These are phyloP conservation scores for Rutstroemia sydowiana DNA, from an alignment of 2,329 filamentous ascomycete species.

Conservation along the genomic window DNA sequence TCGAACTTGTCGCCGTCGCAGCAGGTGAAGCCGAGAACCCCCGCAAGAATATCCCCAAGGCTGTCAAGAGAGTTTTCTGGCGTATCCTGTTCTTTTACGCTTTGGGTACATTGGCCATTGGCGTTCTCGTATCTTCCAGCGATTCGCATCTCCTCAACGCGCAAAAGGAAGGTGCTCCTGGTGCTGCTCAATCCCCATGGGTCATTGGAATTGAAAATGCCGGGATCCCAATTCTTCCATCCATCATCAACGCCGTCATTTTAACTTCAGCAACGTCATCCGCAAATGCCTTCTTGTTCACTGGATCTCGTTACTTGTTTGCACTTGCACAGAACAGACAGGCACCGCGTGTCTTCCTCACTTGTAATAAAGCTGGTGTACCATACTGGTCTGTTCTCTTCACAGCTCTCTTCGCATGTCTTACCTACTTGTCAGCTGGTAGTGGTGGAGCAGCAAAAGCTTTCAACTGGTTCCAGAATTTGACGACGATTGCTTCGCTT, in stretches of 20 bases:
- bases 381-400: conserved; percentile 62
- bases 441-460: conserved; percentile 41
- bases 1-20: conserved; percentile 37
- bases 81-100: conserved; percentile 70
- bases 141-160: conserved; percentile 56
- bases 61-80: conserved; percentile 74
- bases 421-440: conserved; percentile 63
- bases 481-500: conserved; percentile 67
- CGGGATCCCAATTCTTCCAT: conserved; percentile 54
- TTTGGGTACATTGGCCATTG: conserved; percentile 62
- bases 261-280: conserved; percentile 50
- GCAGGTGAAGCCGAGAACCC: conserved; percentile 68
- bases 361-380: conserved; percentile 58
- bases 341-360: conserved; percentile 51
- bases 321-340: conserved; percentile 55
- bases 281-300: conserved; percentile 27
- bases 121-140: conserved; percentile 64
- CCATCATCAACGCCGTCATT: conserved; percentile 68
- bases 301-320: conserved; percentile 29
- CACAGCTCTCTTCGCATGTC: conserved; percentile 59
- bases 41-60: conserved; percentile 60
- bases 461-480: conserved; percentile 38
- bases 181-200: conserved; percentile 62
- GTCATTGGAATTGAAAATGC: conserved; percentile 63
- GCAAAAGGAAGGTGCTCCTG: conserved; percentile 50